Base-by-base conservation (phyloP, 371 early-diverging fungal species). In the Mortierella sp. region DNA sequence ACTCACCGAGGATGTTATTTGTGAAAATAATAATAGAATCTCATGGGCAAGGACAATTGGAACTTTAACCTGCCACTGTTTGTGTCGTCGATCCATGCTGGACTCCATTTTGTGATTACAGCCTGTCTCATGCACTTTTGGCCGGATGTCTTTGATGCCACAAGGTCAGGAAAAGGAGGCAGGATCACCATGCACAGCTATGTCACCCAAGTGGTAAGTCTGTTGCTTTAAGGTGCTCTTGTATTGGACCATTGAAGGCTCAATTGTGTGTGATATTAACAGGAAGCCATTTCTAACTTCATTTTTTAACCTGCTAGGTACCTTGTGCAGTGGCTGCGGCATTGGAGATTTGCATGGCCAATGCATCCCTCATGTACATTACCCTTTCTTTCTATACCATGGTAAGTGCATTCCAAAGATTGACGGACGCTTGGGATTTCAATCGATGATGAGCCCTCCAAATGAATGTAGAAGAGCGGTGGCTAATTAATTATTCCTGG, bases 351-450 rank as follows among this genome's bases (percentile, higher is more conserved):
- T 95, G 97, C 24, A 92, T 97, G 87, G 94, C 97, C 54, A 98
- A 97, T 88, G 91, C 95, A 5, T 94, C 95, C 32, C 90, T 98
- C 46, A 93, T 94, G 86, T 90, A 90, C 55, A 96, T 98, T 55
- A 95, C 97, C 0, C 92, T 98, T 44, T 94, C 97, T 3, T 97
- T 98, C 81, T 97, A 97, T 89, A 98, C 98, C n/a, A 96, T 98
- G 97, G 92, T 89, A 88, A 71, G 74, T 12, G 18, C 63, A 32
- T 1, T 70, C 24, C 38, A 24, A 41, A 24, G 21, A 38, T 38
- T 18, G 35, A 35, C 1, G 32, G 63, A 5, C 32, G 4, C 24
- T 27, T 49, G 12, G 46, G 29, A 18, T 21, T 41, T 4, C 12
- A 43, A 68, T 49, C 49, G 24, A 27, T 51, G 7, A 29, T 70